Percentiles rank a stretch among this genome's conserved stretches.
phyloP scores from a whole-genome alignment of 352 stramenopile species.

The Globisporangium alternatum region DNA sequence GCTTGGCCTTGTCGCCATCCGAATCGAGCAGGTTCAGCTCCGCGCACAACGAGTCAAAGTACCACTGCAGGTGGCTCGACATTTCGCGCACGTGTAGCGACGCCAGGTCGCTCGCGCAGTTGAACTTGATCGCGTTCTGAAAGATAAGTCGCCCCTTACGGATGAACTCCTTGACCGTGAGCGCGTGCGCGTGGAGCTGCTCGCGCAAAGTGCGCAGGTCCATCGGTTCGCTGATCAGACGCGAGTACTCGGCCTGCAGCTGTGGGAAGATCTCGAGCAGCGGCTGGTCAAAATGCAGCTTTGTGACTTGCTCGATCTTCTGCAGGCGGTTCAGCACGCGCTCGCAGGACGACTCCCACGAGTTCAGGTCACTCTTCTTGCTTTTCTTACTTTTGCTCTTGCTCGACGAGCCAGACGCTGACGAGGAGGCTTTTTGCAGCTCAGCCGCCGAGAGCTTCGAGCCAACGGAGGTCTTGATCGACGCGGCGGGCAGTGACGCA shows the following conservation, averaged over 20 bases:
- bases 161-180: conserved; percentile 56
- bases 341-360: conserved; percentile 68
- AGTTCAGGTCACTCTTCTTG: conserved; percentile 74
- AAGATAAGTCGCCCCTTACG: conserved; percentile 77
- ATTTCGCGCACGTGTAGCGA: conserved; percentile 81
- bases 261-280: conserved; percentile 77
- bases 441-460: conserved; percentile 38
- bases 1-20: conserved; percentile 24
- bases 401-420: conserved; percentile 17
- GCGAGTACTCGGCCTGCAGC: conserved; percentile 54
- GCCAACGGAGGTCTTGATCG: conserved; percentile 11
- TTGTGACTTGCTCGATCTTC: conserved; percentile 79
- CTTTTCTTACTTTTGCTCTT: conserved; percentile 67
- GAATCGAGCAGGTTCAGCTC: conserved; percentile 48
- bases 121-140: conserved; percentile 82
- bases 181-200: conserved; percentile 50
- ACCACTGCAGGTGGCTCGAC: conserved; percentile 76
- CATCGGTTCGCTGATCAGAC: conserved; percentile 75
- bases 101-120: conserved; percentile 63
- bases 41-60: conserved; percentile 80
- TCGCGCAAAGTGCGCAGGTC: conserved; percentile 73
- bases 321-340: conserved; percentile 63
- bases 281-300: conserved; percentile 80
- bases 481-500: neutral
- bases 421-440: conserved; percentile 19